These are phyloP conservation scores for Pythium phragmiticola DNA, from an alignment of 352 stramenopile species.

Conservation along the genomic window DNA sequence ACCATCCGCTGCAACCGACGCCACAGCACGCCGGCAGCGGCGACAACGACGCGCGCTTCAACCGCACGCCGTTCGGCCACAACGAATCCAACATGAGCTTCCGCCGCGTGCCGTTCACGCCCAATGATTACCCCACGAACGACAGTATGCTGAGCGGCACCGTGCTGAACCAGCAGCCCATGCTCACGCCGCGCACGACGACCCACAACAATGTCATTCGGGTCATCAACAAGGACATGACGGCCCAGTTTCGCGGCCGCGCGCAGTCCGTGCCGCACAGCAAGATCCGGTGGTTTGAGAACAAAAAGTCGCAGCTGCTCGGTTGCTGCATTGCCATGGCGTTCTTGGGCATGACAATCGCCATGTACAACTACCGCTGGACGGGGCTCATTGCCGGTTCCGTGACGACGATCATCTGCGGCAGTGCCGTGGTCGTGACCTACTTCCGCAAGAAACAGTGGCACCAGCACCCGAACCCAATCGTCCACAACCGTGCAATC, in stretches of 20 bases:
- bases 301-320: constrained; percentile 86
- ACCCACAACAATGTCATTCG: constrained; percentile 80
- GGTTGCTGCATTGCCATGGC: constrained; percentile 85
- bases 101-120: constrained; percentile 28
- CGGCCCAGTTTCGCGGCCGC: constrained; percentile 77
- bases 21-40: constrained; percentile 19
- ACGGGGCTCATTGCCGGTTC: constrained; percentile 85
- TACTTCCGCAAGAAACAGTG: constrained; percentile 87
- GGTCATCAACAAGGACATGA: constrained; percentile 91
- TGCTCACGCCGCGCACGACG: constrained; percentile 55
- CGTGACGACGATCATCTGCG: constrained; percentile 86
- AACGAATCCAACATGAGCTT: constrained; percentile 51
- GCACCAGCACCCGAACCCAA: constrained; percentile 89
- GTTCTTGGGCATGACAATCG: constrained; percentile 81
- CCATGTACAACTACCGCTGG: constrained; percentile 89
- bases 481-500: constrained; percentile 83
- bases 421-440: constrained; percentile 82
- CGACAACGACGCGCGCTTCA: constrained; percentile 35
- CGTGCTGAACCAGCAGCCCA: constrained; percentile 49
- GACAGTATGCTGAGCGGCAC: constrained; percentile 43
- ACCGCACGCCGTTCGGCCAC: constrained; percentile 36
- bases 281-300: constrained; percentile 87
- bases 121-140: constrained; percentile 29
- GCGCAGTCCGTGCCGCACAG: constrained; percentile 65
- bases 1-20: constrained; percentile 30